Evolutionary conservation across 2,329 filamentous ascomycete species (phyloP).

Genomic region (Chaetomium strumarium): DNA sequence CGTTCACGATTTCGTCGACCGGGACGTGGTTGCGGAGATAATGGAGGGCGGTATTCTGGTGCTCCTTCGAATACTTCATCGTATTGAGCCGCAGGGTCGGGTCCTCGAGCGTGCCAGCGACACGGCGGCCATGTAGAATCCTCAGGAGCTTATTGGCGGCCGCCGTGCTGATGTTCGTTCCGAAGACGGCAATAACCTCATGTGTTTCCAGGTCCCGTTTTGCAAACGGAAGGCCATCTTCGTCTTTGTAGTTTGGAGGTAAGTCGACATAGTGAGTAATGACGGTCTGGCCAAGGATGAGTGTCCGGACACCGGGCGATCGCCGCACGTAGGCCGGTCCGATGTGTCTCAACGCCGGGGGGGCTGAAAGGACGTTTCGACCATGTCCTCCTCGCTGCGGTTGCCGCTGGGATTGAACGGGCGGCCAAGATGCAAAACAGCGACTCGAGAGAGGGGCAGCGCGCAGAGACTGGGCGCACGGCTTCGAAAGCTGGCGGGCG

Average conservation of each 20-base stretch:
- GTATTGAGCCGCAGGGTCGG: conserved; percentile 47
- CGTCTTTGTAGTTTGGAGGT: conserved; percentile 52
- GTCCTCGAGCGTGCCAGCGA: conserved; percentile 59
- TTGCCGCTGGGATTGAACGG: background rate
- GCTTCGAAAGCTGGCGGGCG: conserved; percentile 17
- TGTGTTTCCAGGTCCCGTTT: conserved; percentile 41
- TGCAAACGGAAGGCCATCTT: conserved; percentile 48
- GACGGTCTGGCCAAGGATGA: conserved; percentile 30
- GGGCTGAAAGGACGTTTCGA: background rate
- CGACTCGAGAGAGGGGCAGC: conserved; percentile 13
- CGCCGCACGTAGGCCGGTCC: conserved; percentile 4
- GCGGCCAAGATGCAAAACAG: conserved; percentile 17
- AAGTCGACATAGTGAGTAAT: conserved; percentile 52
- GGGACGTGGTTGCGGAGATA: conserved; percentile 51
- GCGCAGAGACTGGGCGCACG: conserved; percentile 5
- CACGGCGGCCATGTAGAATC: conserved; percentile 57
- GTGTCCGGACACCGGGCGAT: conserved; percentile 20
- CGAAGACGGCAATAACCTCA: conserved; percentile 47
- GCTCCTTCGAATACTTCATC: conserved; percentile 34
- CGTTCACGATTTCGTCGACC: conserved; percentile 56
- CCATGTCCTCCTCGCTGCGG: background rate
- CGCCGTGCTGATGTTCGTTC: conserved; percentile 37
- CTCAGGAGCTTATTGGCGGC: conserved; percentile 49
- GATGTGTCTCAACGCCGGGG: background rate
- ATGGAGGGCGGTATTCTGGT: conserved; percentile 43